Percentiles rank a stretch among this genome's conserved stretches.
Conservation (phyloP, 1,284 basidiomycete species). For the Ganoderma boninense region DNA sequence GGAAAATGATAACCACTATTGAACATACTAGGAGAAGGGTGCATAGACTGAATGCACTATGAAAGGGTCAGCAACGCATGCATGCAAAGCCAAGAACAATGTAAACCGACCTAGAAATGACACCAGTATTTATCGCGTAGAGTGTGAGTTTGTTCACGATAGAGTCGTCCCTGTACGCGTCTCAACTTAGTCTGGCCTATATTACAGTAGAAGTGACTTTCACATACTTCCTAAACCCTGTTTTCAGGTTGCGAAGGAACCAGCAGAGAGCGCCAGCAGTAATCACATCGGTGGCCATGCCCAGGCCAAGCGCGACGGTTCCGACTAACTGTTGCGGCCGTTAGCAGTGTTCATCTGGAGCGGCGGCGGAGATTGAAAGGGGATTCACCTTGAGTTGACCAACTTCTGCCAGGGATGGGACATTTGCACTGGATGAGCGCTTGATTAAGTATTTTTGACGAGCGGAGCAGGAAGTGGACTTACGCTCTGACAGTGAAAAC, state of each 20-base stretch:
- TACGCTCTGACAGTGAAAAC: constrained; percentile 31
- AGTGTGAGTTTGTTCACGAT: constrained; percentile 62
- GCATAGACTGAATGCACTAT: constrained; percentile 63
- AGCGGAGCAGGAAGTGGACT: constrained; percentile 6
- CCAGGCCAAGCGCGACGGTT: constrained; percentile 51
- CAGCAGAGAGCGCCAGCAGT: constrained; percentile 60
- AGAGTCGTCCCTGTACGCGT: constrained; percentile 57
- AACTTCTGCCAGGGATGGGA: constrained; percentile 24
- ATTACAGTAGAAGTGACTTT: background rate
- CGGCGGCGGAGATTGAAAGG: background rate
- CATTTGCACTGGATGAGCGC: constrained; percentile 12
- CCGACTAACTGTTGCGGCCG: constrained; percentile 47
- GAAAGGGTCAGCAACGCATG: background rate
- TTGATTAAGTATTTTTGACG: background rate
- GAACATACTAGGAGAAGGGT: constrained; percentile 62
- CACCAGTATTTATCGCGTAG: constrained; percentile 69
- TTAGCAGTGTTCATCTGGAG: background rate
- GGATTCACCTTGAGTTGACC: constrained; percentile 25
- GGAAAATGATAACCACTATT: background rate
- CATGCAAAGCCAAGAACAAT: background rate
- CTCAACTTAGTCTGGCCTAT: background rate
- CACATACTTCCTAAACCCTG: constrained; percentile 52
- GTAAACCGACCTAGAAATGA: constrained; percentile 60
- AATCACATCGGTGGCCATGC: constrained; percentile 55
- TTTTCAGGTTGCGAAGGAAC: constrained; percentile 60